phyloP scores from a whole-genome alignment of 179 eudicot species.

The Actinidia arguta region DNA sequence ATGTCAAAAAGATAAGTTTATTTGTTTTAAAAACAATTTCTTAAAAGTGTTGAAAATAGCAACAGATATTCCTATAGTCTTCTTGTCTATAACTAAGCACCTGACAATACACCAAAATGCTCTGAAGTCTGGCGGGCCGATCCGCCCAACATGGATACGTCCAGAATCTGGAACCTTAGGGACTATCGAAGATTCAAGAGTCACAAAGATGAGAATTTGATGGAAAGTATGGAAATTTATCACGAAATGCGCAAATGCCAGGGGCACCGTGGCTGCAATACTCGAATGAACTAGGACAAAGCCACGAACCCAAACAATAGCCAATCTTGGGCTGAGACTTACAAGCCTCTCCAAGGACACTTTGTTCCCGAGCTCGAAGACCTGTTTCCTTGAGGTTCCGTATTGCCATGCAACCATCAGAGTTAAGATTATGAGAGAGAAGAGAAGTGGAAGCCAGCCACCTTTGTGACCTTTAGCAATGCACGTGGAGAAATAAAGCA shows the following conservation, averaged over 20 bases:
- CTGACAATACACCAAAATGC: constrained; percentile 42
- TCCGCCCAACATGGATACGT: constrained; percentile 32
- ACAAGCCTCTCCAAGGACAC: constrained; percentile 41
- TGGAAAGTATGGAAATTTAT: constrained; percentile 52
- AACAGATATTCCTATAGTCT: background rate
- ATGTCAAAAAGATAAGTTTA: too few species aligned
- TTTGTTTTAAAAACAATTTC: too few species aligned
- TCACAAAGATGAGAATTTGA: constrained; percentile 44
- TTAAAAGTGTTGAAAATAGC: too few species aligned
- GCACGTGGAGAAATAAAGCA: constrained; percentile 45
- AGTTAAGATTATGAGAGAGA: constrained; percentile 38
- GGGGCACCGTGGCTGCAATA: constrained; percentile 37
- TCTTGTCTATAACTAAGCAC: too few species aligned
- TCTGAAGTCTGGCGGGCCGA: constrained; percentile 35
- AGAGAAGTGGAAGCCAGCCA: constrained; percentile 53
- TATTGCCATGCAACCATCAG: constrained; percentile 47
- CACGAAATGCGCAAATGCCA: constrained; percentile 47
- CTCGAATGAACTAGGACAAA: constrained; percentile 44
- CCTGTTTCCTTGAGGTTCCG: constrained; percentile 40
- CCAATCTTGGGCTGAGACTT: constrained; percentile 35
- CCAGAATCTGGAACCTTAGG: constrained; percentile 36
- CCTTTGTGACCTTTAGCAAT: constrained; percentile 42
- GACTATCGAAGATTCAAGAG: constrained; percentile 39
- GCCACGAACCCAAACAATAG: constrained; percentile 43
- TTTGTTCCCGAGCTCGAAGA: constrained; percentile 46